phyloP scores from a whole-genome alignment of 2,329 filamentous ascomycete genomes.

The Paracamarosporium sp. region DNA sequence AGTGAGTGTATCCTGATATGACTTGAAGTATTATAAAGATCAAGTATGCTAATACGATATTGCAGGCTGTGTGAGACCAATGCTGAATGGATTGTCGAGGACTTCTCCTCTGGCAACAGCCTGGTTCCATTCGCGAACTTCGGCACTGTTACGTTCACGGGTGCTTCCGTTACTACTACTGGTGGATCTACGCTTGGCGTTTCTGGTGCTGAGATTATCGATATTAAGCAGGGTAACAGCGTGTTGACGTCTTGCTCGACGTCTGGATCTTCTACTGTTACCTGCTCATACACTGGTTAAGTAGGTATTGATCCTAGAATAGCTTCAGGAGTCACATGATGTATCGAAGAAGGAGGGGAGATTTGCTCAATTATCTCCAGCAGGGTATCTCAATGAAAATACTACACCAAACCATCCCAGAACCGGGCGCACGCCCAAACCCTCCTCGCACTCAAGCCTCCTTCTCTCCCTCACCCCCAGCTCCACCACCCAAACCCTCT shows the following conservation, averaged over 20 bases:
- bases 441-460: neutral
- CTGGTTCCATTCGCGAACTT: conserved; percentile 58
- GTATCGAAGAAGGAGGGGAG: neutral
- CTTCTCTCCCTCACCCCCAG: neutral
- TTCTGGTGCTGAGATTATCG: conserved; percentile 51
- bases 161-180: conserved; percentile 42
- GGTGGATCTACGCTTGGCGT: conserved; percentile 38
- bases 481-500: neutral
- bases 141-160: conserved; percentile 54
- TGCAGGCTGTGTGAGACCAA: conserved; percentile 44
- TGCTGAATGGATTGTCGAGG: conserved; percentile 70
- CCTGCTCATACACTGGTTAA: conserved; percentile 11
- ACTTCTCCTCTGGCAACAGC: conserved; percentile 50
- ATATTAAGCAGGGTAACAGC: conserved; percentile 53
- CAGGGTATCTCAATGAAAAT: neutral
- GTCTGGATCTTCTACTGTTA: conserved; percentile 15
- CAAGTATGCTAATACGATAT: conserved; percentile 9
- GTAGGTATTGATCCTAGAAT: too few species aligned
- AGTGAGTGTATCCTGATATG: neutral
- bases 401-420: neutral
- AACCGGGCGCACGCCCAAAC: too few species aligned
- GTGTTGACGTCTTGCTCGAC: conserved; percentile 26
- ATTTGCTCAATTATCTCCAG: neutral
- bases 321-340: neutral
- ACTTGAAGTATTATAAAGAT: neutral